Conservation (phyloP, 2,329 filamentous ascomycete species). For the Pleochaeta shiraiana region DNA sequence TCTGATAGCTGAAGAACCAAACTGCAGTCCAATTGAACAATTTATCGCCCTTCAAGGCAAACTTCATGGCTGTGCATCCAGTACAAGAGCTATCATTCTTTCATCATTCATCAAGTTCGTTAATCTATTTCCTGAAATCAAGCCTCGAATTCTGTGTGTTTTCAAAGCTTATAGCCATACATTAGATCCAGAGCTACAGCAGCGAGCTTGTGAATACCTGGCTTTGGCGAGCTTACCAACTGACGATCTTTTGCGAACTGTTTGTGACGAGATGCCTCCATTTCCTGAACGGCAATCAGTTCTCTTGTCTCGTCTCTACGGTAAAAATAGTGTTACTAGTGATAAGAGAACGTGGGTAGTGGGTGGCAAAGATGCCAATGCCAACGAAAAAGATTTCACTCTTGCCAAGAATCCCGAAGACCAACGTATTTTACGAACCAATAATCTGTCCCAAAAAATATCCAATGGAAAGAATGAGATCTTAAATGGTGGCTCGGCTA, state of each 20-base stretch:
- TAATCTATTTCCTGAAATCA: conserved; percentile 96
- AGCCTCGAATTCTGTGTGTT: conserved; percentile 74
- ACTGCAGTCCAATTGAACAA: conserved; percentile 92
- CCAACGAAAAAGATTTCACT: conserved; percentile 55
- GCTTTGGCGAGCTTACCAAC: conserved; percentile 66
- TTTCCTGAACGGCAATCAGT: conserved; percentile 92
- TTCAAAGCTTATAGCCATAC: conserved; percentile 90
- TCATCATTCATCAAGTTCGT: conserved; percentile 96
- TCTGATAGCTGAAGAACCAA: conserved; percentile 75
- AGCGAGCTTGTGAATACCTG: conserved; percentile 89
- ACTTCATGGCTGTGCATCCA: conserved; percentile 69
- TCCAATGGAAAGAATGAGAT: background rate
- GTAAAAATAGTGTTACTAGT: conserved; percentile 80
- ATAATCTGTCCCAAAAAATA: conserved; percentile 15
- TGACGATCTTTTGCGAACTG: conserved; percentile 76
- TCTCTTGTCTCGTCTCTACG: conserved; percentile 73
- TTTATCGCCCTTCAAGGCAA: conserved; percentile 84
- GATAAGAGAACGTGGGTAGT: conserved; percentile 96
- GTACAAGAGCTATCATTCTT: conserved; percentile 79
- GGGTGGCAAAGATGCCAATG: conserved; percentile 87
- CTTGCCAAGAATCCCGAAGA: conserved; percentile 64
- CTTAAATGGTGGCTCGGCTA: conserved; percentile 11
- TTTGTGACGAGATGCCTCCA: conserved; percentile 97
- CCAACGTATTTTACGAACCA: conserved; percentile 64
- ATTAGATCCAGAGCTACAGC: conserved; percentile 84